Evolutionary conservation across 2,329 filamentous ascomycete species (phyloP), one percentile per base, ranked within the genome.

Genomic region (Neofusicoccum sp.): DNA sequence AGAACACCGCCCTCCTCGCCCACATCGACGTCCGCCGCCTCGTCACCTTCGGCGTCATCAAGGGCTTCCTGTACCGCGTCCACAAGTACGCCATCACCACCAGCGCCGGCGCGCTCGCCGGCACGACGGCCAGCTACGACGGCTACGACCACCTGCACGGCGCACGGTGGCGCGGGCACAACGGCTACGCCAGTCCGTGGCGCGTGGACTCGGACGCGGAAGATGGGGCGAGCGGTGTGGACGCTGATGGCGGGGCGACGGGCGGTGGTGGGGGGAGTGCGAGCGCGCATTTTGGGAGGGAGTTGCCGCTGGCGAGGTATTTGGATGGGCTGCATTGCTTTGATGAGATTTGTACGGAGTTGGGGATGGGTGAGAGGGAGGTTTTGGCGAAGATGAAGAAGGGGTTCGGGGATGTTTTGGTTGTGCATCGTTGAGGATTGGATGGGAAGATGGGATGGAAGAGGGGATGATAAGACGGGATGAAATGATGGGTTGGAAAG

Each of bases 21-120:
- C 89, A 89, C 71, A 87, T 99, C 63, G 95, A 99, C 74, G 87
- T 97, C 62, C 87, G 95, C 11, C 89, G 95, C 33, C 89, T 99
- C 66, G 92, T 98, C 66, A 96, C 96, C 64, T 99, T 98, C 71
- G 95, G 94, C 63, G 85, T 97, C 64, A 96, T 98, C 75, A 98
- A 98, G 78, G 93, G 94, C 14, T 91, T 96, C 68, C 79, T 99
- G 29, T 97, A 97, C 76, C 87, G 95, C 37, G 89, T 97, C 44
- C 92, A 98, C 79, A 96, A 95, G 75, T 96, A 96, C 73, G 90
- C 92, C 33, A 86, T 96, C 61, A 63, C 61, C 8, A 63, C 61
- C 4, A 36, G 34, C 33, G 61, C 61, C 6, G 61, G 61, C 29
- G 54, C 61, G 1, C 37, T 63, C 12, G 86, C 84, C 1, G 83